Evolutionary conservation across 2,329 filamentous ascomycete species (phyloP).

Genomic region (Ascochyta pisi): DNA sequence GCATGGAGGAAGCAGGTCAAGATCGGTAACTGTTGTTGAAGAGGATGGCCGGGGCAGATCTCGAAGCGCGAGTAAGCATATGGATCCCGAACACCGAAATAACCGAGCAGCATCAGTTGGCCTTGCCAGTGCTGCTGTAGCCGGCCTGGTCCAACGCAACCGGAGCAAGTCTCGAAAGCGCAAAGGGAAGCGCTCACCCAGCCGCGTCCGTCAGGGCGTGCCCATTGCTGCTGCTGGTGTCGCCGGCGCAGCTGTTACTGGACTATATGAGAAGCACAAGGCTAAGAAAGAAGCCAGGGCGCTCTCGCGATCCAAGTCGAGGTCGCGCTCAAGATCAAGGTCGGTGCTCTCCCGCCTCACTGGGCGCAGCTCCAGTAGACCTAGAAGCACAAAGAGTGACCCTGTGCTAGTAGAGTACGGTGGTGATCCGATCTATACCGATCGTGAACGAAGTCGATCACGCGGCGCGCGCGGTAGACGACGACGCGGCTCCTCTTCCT

Average conservation of each 20-base stretch:
- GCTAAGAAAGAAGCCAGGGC: slow-evolving; percentile 64
- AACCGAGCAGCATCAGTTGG: slow-evolving; percentile 67
- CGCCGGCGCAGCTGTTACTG: slow-evolving; percentile 66
- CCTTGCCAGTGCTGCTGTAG: slow-evolving; percentile 67
- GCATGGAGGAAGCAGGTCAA: slow-evolving; percentile 28
- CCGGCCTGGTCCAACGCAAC: slow-evolving; percentile 64
- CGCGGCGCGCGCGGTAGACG: slow-evolving; percentile 46
- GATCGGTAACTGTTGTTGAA: slow-evolving; percentile 48
- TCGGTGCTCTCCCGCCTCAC: slow-evolving; percentile 52
- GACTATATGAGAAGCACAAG: slow-evolving; percentile 69
- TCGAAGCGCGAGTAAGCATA: slow-evolving; percentile 54
- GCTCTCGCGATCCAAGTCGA: slow-evolving; percentile 49
- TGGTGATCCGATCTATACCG: slow-evolving; percentile 66
- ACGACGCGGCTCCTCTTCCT: slow-evolving; percentile 53
- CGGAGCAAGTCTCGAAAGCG: slow-evolving; percentile 65
- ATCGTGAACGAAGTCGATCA: slow-evolving; percentile 44
- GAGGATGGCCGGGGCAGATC: slow-evolving; percentile 36
- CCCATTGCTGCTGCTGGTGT: slow-evolving; percentile 68
- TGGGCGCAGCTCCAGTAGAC: slow-evolving; percentile 44
- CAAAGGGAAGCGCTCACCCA: slow-evolving; percentile 61
- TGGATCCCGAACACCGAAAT: slow-evolving; percentile 60
- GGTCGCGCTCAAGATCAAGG: slow-evolving; percentile 54
- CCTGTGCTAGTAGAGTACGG: slow-evolving; percentile 69
- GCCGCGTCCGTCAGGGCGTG: slow-evolving; percentile 62
- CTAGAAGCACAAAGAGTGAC: slow-evolving; percentile 54